Evolutionary conservation across 441 rosid species (phyloP).

Genomic region (Adansonia gregorii): DNA sequence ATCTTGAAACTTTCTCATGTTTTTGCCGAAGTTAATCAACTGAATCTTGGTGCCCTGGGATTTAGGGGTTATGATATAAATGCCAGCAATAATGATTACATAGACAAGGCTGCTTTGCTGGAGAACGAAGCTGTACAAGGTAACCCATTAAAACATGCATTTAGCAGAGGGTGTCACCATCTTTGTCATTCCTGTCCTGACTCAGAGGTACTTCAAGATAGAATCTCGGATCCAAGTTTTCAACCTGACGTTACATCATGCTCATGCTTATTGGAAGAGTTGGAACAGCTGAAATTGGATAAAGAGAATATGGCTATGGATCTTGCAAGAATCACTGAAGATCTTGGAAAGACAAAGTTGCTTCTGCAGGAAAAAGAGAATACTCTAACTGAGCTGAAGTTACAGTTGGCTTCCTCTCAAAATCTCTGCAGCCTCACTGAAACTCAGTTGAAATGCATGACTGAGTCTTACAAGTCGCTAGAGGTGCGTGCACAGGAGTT

Average conservation of each 20-base stretch:
- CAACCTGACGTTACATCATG: constrained; percentile 31
- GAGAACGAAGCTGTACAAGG: constrained; percentile 37
- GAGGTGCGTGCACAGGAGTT: constrained; percentile 41
- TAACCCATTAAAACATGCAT: constrained; percentile 30
- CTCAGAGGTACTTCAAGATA: constrained; percentile 36
- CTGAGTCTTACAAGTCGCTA: constrained; percentile 56
- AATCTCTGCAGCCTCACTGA: constrained; percentile 48
- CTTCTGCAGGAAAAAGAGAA: constrained; percentile 47
- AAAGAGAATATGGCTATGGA: constrained; percentile 41
- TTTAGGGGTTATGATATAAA: constrained; percentile 34
- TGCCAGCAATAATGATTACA: constrained; percentile 36
- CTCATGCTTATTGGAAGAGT: constrained; percentile 37
- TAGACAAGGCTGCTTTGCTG: constrained; percentile 42
- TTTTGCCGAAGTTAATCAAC: constrained; percentile 38
- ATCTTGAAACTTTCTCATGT: constrained; percentile 49
- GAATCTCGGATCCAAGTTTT: constrained; percentile 30
- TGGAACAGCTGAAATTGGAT: constrained; percentile 45
- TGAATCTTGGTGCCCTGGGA: constrained; percentile 33
- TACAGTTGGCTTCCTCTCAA: constrained; percentile 39
- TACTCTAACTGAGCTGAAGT: constrained; percentile 41
- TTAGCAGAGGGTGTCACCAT: constrained; percentile 16
- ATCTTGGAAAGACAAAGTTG: constrained; percentile 40
- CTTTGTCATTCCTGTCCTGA: constrained; percentile 32
- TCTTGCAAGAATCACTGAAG: constrained; percentile 38
- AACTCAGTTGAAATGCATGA: constrained; percentile 64